Evolutionary conservation across 768 basidiomycete species (phyloP), one percentile per base, ranked within the genome.

Genomic region (Kondoa malvinella): DNA sequence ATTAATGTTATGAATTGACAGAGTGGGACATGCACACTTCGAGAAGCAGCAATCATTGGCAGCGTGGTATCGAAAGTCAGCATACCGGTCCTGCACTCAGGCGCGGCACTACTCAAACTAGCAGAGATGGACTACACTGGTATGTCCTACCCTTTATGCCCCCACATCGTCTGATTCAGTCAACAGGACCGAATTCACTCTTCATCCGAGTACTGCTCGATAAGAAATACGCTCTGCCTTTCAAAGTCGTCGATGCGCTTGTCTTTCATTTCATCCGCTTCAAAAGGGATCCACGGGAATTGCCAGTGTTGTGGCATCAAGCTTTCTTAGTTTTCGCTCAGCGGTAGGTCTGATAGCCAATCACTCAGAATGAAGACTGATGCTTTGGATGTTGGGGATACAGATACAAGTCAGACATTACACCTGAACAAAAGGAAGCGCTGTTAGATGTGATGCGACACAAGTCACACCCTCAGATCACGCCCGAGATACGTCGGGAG

Each of bases 241-340:
- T 92, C 81, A 94, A 97, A 79, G 94, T 95, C 31, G 84, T 99
- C 65, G 95, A 99, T 75, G 88, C 89, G 1, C 84, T 99, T 68
- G 92, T 96, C 15, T 94, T 95, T 81, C 95, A 99, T 79, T 99
- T 95, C 76, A 91, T 97, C 74, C 87, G 92, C 29, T 85, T 97
- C 57, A 91, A 92, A 29, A 86, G 84, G 29, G 87, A 89, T 62
- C 79, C 84, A 1, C 85, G 87, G 60, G 85, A 86, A 75, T 81
- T 97, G 32, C 94, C 95, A n/a, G 95, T 97, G 15, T 81, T 99
- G 14, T 99, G 95, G 95, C 90, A 99, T 76, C 95, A 99, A 78
- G 89, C 88, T 76, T 81, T 99, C 66, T 82, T 99, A 27, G 89
- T 92, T 1, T 96, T 97, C 76, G 85, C 84, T 50, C 95, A 99